Evolutionary conservation across 371 early-diverging fungal species (phyloP).

Genomic region (Sporodiniella umbellata): DNA sequence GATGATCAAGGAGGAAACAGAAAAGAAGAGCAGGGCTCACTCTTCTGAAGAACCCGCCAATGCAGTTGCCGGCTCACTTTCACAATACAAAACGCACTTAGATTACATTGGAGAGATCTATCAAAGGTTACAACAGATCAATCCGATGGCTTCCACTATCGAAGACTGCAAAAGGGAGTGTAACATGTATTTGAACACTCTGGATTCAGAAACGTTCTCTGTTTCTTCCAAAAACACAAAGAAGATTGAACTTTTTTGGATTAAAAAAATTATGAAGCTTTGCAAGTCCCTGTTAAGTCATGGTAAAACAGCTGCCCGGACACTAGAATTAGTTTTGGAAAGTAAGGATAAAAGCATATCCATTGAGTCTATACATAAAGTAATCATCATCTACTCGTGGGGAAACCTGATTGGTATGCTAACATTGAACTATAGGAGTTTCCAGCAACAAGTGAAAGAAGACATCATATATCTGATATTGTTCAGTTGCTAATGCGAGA

Average conservation of each 20-base stretch:
- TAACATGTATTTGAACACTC: background rate
- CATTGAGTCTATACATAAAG: background rate
- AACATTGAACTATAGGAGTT: background rate
- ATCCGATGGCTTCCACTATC: background rate
- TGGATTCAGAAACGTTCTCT: background rate
- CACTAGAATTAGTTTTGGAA: background rate
- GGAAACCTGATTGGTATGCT: background rate
- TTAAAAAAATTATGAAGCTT: background rate
- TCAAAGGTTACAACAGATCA: background rate
- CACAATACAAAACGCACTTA: background rate
- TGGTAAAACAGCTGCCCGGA: background rate
- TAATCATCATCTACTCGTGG: too few relatives aligned
- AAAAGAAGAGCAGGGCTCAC: background rate
- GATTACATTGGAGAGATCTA: background rate
- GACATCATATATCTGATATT: slow-evolving; percentile 1
- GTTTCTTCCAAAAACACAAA: background rate
- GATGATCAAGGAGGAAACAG: background rate
- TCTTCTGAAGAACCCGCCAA: background rate
- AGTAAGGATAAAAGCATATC: background rate
- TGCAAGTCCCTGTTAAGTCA: background rate
- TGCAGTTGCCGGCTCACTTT: background rate
- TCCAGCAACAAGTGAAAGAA: background rate
- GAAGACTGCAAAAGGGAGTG: background rate
- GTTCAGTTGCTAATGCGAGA: background rate
- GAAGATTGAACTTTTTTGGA: background rate